Evolutionary conservation across 164 flowering plant species (phyloP).

Genomic region (Chimonanthus salicifolius): DNA sequence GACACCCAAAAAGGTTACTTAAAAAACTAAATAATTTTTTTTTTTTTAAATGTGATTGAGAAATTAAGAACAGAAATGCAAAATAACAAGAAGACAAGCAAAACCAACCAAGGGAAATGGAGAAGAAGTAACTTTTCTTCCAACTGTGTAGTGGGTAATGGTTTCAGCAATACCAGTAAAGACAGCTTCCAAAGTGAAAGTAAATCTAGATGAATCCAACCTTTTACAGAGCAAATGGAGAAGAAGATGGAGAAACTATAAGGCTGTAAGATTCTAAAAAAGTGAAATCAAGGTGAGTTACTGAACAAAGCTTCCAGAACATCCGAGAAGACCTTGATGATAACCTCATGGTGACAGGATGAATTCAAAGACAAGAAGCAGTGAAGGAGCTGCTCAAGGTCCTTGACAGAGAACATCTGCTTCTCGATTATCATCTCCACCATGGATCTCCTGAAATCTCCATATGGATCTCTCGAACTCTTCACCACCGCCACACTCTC

Average conservation of each 20-base stretch:
- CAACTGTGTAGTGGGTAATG: too few species aligned
- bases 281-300: conserved; percentile 13
- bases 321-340: conserved; percentile 64
- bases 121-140: too few species aligned
- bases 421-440: conserved; percentile 83
- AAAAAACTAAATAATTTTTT: too few species aligned
- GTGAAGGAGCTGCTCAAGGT: conserved; percentile 55
- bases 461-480: conserved; percentile 56
- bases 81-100: too few species aligned
- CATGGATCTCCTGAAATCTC: conserved; percentile 73
- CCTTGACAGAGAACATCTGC: conserved; percentile 48
- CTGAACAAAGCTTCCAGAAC: conserved; percentile 66
- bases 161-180: neutral
- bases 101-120: too few species aligned
- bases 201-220: neutral
- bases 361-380: conserved; percentile 71
- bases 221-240: neutral
- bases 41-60: too few species aligned
- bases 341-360: conserved; percentile 47
- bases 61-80: too few species aligned
- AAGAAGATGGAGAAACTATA: neutral
- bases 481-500: conserved; percentile 73
- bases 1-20: too few species aligned
- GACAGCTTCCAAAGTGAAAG: neutral
- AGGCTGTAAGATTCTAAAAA: neutral